Evolutionary conservation across 1,284 basidiomycete genomes (phyloP).

Genomic region (Marasmius fiardii): DNA sequence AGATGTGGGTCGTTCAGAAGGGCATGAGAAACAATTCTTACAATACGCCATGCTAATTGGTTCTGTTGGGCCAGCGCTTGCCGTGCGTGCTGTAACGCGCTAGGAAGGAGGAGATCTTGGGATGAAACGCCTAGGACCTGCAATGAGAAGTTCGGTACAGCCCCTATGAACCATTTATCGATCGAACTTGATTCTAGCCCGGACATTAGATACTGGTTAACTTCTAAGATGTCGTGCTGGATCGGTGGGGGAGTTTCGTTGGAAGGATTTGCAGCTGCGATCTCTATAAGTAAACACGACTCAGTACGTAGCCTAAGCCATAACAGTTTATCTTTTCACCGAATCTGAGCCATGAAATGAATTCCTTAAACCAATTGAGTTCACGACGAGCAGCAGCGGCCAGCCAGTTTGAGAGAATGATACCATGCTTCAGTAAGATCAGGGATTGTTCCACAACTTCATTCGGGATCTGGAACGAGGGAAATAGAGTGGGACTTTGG

Average conservation of each 20-base stretch:
- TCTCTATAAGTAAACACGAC: slow-evolving; percentile 27
- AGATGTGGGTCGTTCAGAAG: slow-evolving; percentile 1
- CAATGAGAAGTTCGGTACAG: slow-evolving; percentile 52
- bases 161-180: slow-evolving; percentile 76
- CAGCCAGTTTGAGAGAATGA: slow-evolving; percentile 66
- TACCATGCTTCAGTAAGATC: slow-evolving; percentile 47
- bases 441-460: slow-evolving; percentile 51
- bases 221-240: slow-evolving; percentile 74
- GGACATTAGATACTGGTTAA: slow-evolving; percentile 72
- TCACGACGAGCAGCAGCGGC: slow-evolving; percentile 63
- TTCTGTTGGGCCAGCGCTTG: slow-evolving; percentile 41
- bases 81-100: slow-evolving; percentile 44
- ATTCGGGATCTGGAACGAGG: slow-evolving; percentile 48
- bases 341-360: slow-evolving; percentile 72
- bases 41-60: slow-evolving; percentile 23
- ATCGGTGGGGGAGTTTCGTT: slow-evolving; percentile 46
- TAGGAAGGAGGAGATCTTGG: slow-evolving; percentile 34
- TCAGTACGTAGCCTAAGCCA: neutral
- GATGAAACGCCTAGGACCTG: slow-evolving; percentile 50
- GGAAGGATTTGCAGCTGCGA: slow-evolving; percentile 34
- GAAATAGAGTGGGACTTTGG: slow-evolving; percentile 42
- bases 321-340: slow-evolving; percentile 38
- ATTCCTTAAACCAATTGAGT: slow-evolving; percentile 68
- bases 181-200: slow-evolving; percentile 66
- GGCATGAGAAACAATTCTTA: neutral